Percentiles rank a stretch among this genome's conserved stretches.
Conservation (phyloP, 2,329 filamentous ascomycete genomes). For the Arthrobotrys sphaeroides region DNA sequence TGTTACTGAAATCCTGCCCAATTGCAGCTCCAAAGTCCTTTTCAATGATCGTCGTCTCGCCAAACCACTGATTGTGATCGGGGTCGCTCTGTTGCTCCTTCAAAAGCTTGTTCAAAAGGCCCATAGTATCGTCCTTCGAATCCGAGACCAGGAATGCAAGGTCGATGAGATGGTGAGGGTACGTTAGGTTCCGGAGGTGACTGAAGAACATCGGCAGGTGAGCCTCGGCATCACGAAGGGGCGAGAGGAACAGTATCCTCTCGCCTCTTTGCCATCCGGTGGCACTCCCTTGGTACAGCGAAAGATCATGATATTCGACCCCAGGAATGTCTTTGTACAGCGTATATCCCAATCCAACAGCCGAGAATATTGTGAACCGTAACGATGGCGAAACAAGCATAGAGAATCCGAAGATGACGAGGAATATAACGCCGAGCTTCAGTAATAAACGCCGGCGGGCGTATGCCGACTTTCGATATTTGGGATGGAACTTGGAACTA, state of each 20-base stretch:
- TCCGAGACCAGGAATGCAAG: constrained; percentile 96
- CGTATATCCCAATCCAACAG: constrained; percentile 44
- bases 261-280: constrained; percentile 97
- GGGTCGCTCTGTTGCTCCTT: constrained; percentile 80
- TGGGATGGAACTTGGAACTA: constrained; percentile 48
- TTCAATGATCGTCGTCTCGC: constrained; percentile 96
- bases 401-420: constrained; percentile 23
- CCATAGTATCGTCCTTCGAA: constrained; percentile 89
- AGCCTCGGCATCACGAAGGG: constrained; percentile 87
- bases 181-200: constrained; percentile 95
- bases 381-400: constrained; percentile 41
- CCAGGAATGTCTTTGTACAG: constrained; percentile 71
- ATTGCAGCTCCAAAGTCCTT: constrained; percentile 99
- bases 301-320: constrained; percentile 95
- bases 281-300: constrained; percentile 87
- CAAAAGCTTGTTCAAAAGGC: constrained; percentile 77
- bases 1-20: constrained; percentile 95
- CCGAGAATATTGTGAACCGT: constrained; percentile 34
- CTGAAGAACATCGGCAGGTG: constrained; percentile 98
- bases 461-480: constrained; percentile 39
- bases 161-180: constrained; percentile 95
- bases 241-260: constrained; percentile 92
- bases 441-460: constrained; percentile 39
- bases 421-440: constrained; percentile 18
- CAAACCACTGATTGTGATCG: constrained; percentile 83